phyloP scores from a whole-genome alignment of 352 stramenopile genomes.

The Peronospora belbahrii region DNA sequence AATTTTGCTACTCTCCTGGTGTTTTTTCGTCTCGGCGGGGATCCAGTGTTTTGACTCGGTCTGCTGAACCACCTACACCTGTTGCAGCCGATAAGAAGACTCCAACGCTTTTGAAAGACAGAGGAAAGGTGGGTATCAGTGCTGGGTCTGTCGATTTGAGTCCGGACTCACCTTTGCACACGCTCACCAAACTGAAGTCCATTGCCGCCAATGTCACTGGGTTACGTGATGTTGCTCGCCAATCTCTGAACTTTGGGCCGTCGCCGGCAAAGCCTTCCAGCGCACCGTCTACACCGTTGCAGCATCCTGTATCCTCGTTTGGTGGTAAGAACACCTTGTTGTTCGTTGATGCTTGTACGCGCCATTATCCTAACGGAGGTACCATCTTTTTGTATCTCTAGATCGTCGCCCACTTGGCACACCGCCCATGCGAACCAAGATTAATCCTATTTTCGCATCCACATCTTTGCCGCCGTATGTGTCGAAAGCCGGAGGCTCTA shows the following conservation, averaged over 20 bases:
- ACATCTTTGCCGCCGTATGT: conserved; percentile 17
- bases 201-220: conserved; percentile 8
- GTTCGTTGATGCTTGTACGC: conserved; percentile 8
- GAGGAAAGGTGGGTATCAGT: conserved; percentile 18
- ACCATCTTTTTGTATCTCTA: conserved; percentile 16
- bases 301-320: conserved; percentile 32
- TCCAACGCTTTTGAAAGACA: conserved; percentile 10
- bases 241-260: conserved; percentile 42
- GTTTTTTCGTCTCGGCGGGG: conserved; percentile 61
- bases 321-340: conserved; percentile 28
- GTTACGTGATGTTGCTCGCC: conserved; percentile 26
- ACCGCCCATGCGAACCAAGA: conserved; percentile 36
- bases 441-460: conserved; percentile 42
- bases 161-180: conserved; percentile 23
- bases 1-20: conserved; percentile 48
- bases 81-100: conserved; percentile 9
- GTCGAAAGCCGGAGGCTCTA: conserved; percentile 21
- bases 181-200: conserved; percentile 36
- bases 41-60: conserved; percentile 23
- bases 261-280: conserved; percentile 24
- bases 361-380: conserved; percentile 22
- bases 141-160: conserved; percentile 47
- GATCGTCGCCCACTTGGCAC: conserved; percentile 37
- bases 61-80: conserved; percentile 6
- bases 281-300: conserved; percentile 16